A percentile compares a stretch with the other conserved stretches of the same genome.
These are phyloP conservation scores for Colletotrichum sp. DNA, from an alignment of 2,329 filamentous ascomycete genomes.

Conservation along the genomic window DNA sequence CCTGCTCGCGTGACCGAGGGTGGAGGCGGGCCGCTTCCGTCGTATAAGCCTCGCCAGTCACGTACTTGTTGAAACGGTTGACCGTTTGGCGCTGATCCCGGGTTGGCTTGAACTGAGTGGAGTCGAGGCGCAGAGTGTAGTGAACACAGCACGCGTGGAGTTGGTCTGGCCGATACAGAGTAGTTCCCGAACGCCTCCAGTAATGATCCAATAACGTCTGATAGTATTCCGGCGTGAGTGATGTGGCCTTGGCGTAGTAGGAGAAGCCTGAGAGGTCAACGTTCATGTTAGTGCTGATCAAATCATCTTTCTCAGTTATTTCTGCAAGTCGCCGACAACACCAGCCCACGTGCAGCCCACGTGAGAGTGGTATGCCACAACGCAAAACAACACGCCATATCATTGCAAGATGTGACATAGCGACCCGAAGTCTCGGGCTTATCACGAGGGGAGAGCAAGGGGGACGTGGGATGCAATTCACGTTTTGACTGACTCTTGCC, in stretches of 20 bases:
- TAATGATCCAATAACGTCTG: conserved; percentile 75
- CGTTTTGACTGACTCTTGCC: conserved; percentile 57
- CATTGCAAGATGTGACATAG: not conserved
- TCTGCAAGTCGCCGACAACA: not conserved
- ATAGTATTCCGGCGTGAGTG: conserved; percentile 70
- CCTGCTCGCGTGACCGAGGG: conserved; percentile 71
- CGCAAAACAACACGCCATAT: not conserved
- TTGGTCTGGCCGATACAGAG: conserved; percentile 82
- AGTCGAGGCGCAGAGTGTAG: conserved; percentile 80
- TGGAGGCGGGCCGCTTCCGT: conserved; percentile 67
- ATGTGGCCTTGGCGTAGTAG: conserved; percentile 70
- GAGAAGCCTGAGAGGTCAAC: conserved; percentile 62
- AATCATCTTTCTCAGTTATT: not conserved
- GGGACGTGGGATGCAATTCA: conserved; percentile 33
- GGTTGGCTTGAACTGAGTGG: conserved; percentile 65
- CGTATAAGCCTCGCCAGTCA: conserved; percentile 71
- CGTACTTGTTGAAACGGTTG: conserved; percentile 76
- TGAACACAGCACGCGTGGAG: conserved; percentile 87
- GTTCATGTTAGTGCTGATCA: conserved; percentile 25
- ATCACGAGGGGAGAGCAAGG: not conserved
- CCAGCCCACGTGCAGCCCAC: not conserved
- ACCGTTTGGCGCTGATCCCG: conserved; percentile 77
- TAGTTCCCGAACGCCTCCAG: conserved; percentile 75
- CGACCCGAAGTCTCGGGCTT: not conserved
- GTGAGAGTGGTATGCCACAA: not conserved